Evolutionary conservation across 2,329 filamentous ascomycete genomes (phyloP).

Genomic region (Drechslera avenae): DNA sequence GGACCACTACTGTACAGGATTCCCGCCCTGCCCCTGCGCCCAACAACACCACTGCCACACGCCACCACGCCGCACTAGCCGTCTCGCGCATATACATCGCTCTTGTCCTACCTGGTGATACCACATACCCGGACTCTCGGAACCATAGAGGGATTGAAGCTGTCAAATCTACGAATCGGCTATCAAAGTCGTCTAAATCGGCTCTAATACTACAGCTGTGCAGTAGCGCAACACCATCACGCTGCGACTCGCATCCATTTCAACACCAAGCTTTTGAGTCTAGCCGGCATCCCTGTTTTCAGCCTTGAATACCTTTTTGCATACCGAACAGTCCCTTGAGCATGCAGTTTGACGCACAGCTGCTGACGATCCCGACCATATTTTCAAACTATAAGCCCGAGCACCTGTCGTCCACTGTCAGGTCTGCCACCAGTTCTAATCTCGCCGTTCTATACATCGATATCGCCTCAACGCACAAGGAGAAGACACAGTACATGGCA

Average conservation of each 20-base stretch:
- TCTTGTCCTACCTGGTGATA: conserved; percentile 29
- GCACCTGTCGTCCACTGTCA: conserved; percentile 28
- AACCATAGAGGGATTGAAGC: conserved; percentile 17
- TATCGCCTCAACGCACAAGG: conserved; percentile 10
- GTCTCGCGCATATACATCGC: conserved; percentile 32
- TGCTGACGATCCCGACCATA: conserved; percentile 37
- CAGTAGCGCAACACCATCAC: conserved; percentile 39
- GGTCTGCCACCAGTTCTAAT: conserved; percentile 24
- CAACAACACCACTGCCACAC: conserved; percentile 23
- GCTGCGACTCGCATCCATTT: conserved; percentile 34
- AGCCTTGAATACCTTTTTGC: conserved; percentile 33
- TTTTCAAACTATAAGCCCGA: conserved; percentile 30
- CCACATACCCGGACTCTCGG: conserved; percentile 26
- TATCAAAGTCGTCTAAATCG: conserved; percentile 30
- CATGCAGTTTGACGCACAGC: conserved; percentile 38
- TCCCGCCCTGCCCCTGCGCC: conserved; percentile 28
- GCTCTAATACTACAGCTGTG: conserved; percentile 33
- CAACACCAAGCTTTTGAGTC: conserved; percentile 28
- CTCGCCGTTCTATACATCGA: conserved; percentile 26
- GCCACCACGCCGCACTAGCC: conserved; percentile 28
- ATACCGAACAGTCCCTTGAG: conserved; percentile 31
- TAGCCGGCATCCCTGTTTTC: conserved; percentile 30
- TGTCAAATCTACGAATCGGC: conserved; percentile 24
- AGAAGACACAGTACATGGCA: conserved; percentile 28
- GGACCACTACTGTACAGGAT: conserved; percentile 21